A percentile compares a stretch with the other conserved stretches of the same genome.
These are phyloP conservation scores for Fusarium setosum DNA, from an alignment of 2,329 filamentous ascomycete species.

Conservation along the genomic window DNA sequence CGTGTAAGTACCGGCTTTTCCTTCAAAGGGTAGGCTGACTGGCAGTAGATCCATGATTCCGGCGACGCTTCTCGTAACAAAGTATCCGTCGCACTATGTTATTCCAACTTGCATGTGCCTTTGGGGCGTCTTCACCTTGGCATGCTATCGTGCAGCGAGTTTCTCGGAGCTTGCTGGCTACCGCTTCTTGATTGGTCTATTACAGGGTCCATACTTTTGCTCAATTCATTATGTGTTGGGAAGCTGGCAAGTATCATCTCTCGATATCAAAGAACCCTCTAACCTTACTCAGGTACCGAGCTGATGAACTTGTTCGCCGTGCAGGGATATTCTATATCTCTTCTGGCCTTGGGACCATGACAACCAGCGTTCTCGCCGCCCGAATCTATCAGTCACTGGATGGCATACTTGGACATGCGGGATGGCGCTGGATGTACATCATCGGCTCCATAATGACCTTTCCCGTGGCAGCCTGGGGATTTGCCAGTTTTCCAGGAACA, in stretches of 20 bases:
- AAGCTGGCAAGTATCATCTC: slow-evolving; percentile 23
- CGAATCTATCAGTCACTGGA: slow-evolving; percentile 53
- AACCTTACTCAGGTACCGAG: slow-evolving; percentile 61
- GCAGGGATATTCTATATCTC: slow-evolving; percentile 63
- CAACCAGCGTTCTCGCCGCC: slow-evolving; percentile 61
- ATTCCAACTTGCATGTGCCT: slow-evolving; percentile 63
- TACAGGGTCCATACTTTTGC: slow-evolving; percentile 50
- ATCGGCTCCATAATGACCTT: slow-evolving; percentile 65
- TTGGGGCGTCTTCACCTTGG: slow-evolving; percentile 67
- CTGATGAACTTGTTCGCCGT: slow-evolving; percentile 58
- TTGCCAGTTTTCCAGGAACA: slow-evolving; percentile 60
- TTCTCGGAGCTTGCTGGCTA: slow-evolving; percentile 64
- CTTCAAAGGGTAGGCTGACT: slow-evolving; percentile 39
- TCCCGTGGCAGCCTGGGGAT: slow-evolving; percentile 61
- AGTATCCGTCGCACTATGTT: slow-evolving; percentile 58
- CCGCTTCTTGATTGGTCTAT: slow-evolving; percentile 64
- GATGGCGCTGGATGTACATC: slow-evolving; percentile 68
- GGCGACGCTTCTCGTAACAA: slow-evolving; percentile 51
- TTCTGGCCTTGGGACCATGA: slow-evolving; percentile 61
- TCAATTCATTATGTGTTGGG: slow-evolving; percentile 26
- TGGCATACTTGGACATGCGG: slow-evolving; percentile 56
- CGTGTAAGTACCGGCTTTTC: slow-evolving; percentile 62
- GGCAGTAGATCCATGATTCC: slow-evolving; percentile 2
- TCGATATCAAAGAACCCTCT: no score
- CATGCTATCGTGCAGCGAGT: slow-evolving; percentile 61